These are phyloP conservation scores for Colletotrichum plurivorum DNA, from an alignment of 2,329 filamentous ascomycete species.

Conservation along the genomic window DNA sequence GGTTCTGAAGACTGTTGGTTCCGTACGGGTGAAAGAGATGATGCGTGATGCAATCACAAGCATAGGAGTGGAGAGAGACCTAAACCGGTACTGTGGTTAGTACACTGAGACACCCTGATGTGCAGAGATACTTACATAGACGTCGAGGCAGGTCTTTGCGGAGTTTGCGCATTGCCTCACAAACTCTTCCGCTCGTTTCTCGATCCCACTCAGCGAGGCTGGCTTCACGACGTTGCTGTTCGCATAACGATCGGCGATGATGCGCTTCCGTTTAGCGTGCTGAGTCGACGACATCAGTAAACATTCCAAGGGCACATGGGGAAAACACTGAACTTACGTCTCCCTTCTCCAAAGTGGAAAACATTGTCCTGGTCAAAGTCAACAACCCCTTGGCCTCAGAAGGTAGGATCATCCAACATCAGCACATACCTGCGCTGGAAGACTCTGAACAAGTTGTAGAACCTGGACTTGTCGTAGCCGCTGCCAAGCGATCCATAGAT, in stretches of 20 bases:
- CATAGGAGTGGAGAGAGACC: conserved; percentile 71
- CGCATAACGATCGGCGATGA: conserved; percentile 77
- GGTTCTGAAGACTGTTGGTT: conserved; percentile 69
- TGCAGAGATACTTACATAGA: conserved; percentile 65
- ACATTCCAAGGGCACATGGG: too few relatives aligned
- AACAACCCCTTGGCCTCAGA: background rate
- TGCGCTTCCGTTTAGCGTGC: conserved; percentile 74
- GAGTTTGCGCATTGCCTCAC: conserved; percentile 65
- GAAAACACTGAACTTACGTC: conserved; percentile 55
- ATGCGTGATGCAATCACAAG: conserved; percentile 78
- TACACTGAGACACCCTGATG: background rate
- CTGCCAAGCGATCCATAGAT: conserved; percentile 74
- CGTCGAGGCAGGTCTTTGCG: conserved; percentile 63
- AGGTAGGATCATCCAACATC: background rate
- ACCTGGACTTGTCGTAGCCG: conserved; percentile 75
- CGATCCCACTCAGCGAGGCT: conserved; percentile 68
- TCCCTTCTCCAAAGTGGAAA: conserved; percentile 68
- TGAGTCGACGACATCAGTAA: conserved; percentile 45
- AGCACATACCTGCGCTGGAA: conserved; percentile 66
- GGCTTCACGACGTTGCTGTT: conserved; percentile 76
- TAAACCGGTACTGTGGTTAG: background rate
- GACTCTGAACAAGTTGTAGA: conserved; percentile 72
- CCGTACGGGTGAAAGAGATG: conserved; percentile 78
- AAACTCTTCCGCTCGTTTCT: conserved; percentile 69
- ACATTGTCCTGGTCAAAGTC: conserved; percentile 65